These are phyloP conservation scores for Dianthus caryophyllus DNA, from an alignment of 148 eudicot species.

Conservation along the genomic window DNA sequence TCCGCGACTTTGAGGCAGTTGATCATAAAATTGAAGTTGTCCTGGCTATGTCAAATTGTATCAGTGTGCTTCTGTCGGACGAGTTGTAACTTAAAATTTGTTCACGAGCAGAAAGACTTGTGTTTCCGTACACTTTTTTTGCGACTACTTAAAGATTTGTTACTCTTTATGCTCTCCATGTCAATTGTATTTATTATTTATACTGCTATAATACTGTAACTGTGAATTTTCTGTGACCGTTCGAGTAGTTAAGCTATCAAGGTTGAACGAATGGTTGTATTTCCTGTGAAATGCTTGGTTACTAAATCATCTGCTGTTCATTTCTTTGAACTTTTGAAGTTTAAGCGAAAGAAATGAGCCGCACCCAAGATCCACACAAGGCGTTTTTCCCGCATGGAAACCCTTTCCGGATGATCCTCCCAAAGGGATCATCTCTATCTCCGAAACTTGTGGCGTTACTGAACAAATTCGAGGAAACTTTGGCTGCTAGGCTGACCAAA, in stretches of 20 bases:
- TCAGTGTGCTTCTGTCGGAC: not conserved
- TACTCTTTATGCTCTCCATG: not conserved
- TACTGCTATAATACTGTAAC: not conserved
- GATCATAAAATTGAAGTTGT: not conserved
- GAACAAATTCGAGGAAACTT: constrained; percentile 57
- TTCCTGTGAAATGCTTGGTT: not conserved
- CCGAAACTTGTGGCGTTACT: constrained; percentile 43
- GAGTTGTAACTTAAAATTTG: not conserved
- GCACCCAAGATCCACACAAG: constrained; percentile 63
- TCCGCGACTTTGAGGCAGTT: not conserved
- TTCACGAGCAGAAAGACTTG: too few relatives aligned
- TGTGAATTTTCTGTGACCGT: not conserved
- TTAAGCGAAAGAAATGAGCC: constrained; percentile 53
- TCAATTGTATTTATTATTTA: too few relatives aligned
- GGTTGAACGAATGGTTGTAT: not conserved
- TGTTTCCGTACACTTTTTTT: too few relatives aligned
- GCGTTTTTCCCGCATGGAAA: constrained; percentile 67
- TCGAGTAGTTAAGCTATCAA: not conserved
- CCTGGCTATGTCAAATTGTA: not conserved
- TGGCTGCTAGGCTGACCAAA: constrained; percentile 51
- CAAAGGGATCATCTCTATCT: constrained; percentile 58
- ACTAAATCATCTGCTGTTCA: not conserved
- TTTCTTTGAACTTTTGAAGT: constrained; percentile 31
- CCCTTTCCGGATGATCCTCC: constrained; percentile 62
- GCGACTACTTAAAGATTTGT: not conserved